These are phyloP conservation scores for Coemansia sp. DNA, from an alignment of 192 early-diverging fungal species.

Conservation along the genomic window DNA sequence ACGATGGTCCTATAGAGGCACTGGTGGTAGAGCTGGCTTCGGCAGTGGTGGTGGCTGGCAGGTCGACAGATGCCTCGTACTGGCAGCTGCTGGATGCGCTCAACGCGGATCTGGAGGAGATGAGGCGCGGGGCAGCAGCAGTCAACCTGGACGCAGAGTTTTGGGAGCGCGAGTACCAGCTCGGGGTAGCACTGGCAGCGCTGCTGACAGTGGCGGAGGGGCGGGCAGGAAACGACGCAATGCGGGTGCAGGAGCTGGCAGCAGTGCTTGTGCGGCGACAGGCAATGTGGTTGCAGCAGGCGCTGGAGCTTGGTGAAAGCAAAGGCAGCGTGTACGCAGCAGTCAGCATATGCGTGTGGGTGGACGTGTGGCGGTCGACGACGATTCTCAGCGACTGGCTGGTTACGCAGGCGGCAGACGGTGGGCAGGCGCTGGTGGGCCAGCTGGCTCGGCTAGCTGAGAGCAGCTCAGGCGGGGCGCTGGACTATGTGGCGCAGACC, in stretches of 20 bases:
- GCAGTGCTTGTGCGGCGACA: slow-evolving; percentile 23
- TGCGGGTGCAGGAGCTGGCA: slow-evolving; percentile 29
- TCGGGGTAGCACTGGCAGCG: slow-evolving; percentile 28
- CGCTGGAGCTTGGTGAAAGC: slow-evolving; percentile 3
- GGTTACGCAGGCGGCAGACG: neutral
- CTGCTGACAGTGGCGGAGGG: slow-evolving; percentile 10
- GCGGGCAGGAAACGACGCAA: neutral
- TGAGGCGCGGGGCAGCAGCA: neutral
- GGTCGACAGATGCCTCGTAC: neutral
- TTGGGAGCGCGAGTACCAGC: slow-evolving; percentile 44
- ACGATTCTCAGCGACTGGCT: neutral
- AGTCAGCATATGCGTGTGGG: slow-evolving; percentile 34
- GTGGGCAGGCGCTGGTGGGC: slow-evolving; percentile 2
- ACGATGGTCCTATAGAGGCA: slow-evolving; percentile 25
- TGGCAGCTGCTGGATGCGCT: slow-evolving; percentile 11
- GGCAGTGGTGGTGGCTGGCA: neutral
- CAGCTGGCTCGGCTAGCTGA: slow-evolving; percentile 10
- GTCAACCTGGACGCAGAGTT: slow-evolving; percentile 29
- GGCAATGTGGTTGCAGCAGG: slow-evolving; percentile 17
- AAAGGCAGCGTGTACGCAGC: slow-evolving; percentile 15
- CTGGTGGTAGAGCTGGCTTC: slow-evolving; percentile 23
- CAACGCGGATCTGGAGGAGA: slow-evolving; percentile 21
- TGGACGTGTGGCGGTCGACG: slow-evolving; percentile 39
- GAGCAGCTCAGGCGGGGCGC: no score
- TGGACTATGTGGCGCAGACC: neutral